phyloP scores from a whole-genome alignment of 306 rosid genomes.

The Aeschynomene evenia region DNA sequence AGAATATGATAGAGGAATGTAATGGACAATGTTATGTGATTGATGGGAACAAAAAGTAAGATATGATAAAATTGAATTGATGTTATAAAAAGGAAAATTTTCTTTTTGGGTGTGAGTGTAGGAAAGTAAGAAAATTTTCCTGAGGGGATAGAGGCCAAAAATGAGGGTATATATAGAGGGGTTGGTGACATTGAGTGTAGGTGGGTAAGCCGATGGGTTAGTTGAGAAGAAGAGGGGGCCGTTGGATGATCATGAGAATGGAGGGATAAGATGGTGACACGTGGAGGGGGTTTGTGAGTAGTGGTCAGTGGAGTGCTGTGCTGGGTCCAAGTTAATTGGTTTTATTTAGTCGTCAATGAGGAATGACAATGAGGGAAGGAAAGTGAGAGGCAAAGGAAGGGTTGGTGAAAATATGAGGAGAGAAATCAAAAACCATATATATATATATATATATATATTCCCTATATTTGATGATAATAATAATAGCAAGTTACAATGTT shows the following conservation, averaged over 20 bases:
- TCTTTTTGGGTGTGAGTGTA: background rate
- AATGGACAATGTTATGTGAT: background rate
- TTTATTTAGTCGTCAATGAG: background rate
- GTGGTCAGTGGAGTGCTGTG: background rate
- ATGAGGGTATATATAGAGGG: slow-evolving; percentile 39
- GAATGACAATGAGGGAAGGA: no score
- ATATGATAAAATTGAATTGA: background rate
- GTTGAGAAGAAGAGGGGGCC: slow-evolving; percentile 58
- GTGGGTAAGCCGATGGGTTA: slow-evolving; percentile 78
- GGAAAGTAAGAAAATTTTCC: slow-evolving; percentile 32
- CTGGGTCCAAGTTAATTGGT: background rate
- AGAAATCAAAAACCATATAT: no score
- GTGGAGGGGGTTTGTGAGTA: slow-evolving; percentile 28
- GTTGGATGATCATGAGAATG: slow-evolving; percentile 41
- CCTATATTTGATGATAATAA: no score
- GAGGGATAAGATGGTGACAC: slow-evolving; percentile 40
- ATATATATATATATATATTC: no score
- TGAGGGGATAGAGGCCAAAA: slow-evolving; percentile 32
- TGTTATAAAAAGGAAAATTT: background rate
- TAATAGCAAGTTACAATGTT: no score
- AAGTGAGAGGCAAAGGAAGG: background rate
- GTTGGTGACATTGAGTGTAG: slow-evolving; percentile 39
- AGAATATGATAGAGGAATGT: background rate
- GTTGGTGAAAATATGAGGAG: slow-evolving; percentile 15
- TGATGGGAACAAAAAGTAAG: background rate